Evolutionary conservation across 1,284 basidiomycete species (phyloP).

Genomic region (Chondrostereum purpureum): DNA sequence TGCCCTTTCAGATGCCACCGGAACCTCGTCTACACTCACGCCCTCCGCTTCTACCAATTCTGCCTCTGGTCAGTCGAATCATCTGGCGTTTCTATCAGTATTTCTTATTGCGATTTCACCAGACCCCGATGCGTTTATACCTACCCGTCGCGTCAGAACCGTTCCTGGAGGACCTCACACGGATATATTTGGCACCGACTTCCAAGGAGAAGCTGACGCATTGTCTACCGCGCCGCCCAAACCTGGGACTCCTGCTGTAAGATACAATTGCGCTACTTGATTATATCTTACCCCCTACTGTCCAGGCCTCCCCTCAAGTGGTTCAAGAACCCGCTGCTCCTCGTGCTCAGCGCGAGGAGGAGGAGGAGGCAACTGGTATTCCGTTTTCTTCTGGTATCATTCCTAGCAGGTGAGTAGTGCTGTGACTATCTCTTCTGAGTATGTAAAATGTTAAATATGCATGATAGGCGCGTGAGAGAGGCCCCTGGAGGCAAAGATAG

Average conservation of each 20-base stretch:
- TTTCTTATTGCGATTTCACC: constrained; percentile 9
- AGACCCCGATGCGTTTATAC: constrained; percentile 30
- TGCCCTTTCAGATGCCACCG: constrained; percentile 14
- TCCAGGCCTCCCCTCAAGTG: background rate
- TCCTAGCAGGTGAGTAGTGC: constrained; percentile 37
- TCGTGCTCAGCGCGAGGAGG: constrained; percentile 4
- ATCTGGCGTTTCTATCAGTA: background rate
- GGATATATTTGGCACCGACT: constrained; percentile 35
- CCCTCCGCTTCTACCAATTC: constrained; percentile 4
- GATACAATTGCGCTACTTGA: constrained; percentile 1
- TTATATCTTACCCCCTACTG: background rate
- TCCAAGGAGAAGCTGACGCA: constrained; percentile 36
- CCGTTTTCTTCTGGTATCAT: constrained; percentile 30
- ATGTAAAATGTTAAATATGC: background rate
- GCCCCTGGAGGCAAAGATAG: constrained; percentile 43
- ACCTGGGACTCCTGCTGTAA: too few species aligned
- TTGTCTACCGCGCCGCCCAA: constrained; percentile 35
- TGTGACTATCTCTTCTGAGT: background rate
- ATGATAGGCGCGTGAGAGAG: constrained; percentile 50
- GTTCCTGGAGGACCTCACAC: constrained; percentile 42
- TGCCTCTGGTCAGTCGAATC: too few species aligned
- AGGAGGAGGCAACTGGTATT: constrained; percentile 23
- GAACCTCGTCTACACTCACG: constrained; percentile 6
- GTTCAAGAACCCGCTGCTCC: background rate
- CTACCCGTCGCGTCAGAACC: constrained; percentile 46